Evolutionary conservation across 2,329 filamentous ascomycete genomes (phyloP).

Genomic region (Clarireedia hainanense): DNA sequence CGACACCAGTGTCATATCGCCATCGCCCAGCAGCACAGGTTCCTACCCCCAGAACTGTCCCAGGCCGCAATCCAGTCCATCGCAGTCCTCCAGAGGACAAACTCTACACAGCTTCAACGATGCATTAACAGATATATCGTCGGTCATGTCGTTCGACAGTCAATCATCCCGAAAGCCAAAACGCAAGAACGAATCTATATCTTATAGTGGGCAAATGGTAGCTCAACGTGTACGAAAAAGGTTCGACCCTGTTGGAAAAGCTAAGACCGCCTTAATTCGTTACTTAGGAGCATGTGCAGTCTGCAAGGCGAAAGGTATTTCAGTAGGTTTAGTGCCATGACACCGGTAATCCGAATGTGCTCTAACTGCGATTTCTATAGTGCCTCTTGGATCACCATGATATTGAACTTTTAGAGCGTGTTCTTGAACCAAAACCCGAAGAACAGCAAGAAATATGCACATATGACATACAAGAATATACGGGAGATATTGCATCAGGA

Average conservation of each 20-base stretch:
- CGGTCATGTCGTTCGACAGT: slow-evolving; percentile 24
- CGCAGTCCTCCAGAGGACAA: slow-evolving; percentile 16
- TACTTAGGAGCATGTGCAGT: slow-evolving; percentile 20
- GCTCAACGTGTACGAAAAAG: slow-evolving; percentile 16
- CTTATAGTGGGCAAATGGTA: slow-evolving; percentile 22
- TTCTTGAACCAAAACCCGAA: slow-evolving; percentile 5
- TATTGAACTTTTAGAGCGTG: slow-evolving; percentile 18
- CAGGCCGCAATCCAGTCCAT: slow-evolving; percentile 14
- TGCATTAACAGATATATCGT: slow-evolving; percentile 20
- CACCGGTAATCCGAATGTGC: slow-evolving; percentile 9
- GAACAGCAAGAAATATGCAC: slow-evolving; percentile 2
- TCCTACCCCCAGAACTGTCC: slow-evolving; percentile 14
- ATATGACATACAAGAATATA: slow-evolving; percentile 8
- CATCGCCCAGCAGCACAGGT: slow-evolving; percentile 6
- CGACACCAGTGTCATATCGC: slow-evolving; percentile 10
- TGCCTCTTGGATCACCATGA: slow-evolving; percentile 27
- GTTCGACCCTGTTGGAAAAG: slow-evolving; percentile 17
- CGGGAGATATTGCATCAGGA: slow-evolving; percentile 7
- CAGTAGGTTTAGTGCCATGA: background rate
- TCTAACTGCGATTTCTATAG: slow-evolving; percentile 9
- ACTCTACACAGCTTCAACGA: slow-evolving; percentile 12
- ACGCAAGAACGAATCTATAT: slow-evolving; percentile 11
- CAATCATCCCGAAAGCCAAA: slow-evolving; percentile 10
- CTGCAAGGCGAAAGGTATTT: slow-evolving; percentile 19
- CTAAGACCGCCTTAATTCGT: slow-evolving; percentile 26